Evolutionary conservation across 257 asterid genomes (phyloP), one percentile per base, ranked within the genome.

Genomic region (Leptodermis oblonga): DNA sequence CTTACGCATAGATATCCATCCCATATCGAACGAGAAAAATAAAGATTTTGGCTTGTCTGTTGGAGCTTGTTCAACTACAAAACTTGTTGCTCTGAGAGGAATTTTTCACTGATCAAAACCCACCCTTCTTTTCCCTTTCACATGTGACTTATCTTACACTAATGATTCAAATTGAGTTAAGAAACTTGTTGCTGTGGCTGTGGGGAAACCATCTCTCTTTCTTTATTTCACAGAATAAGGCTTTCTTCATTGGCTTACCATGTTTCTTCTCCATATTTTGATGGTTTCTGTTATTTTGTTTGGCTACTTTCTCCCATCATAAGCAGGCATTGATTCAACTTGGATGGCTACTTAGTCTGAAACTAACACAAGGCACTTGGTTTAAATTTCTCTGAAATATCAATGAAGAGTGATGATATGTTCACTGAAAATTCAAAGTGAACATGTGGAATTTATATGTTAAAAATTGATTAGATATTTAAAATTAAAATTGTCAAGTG

Each of bases 21-120:
- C 73, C 62, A 64, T 76, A 70, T 58, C 56, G 61, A 67, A 62
- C 75, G 81, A 82, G 79, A 82, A 81, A 69, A 76, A 70, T 65
- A 76, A 76, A 68, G 76, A 69, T 60, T 67, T 70, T 43, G 78
- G 67, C 79, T 76, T 71, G 49, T 62, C 46, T 73, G 62, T 73
- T 70, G 43, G 18, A 36, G 65, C 77, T 74, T 39, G 73, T 68
- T 52, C 72, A 74, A 71, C 73, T 58, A 55, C 58, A 64, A 43
- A 62, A 70, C 36, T 49, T n/a, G 65, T 70, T 30, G 49, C 75
- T 63, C 36, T 51, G 14, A 34, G 67, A 58, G 60, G 56, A 74
- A 56, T 59, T 49, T 71, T 15, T 61, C 10, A 12, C 25, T 62
- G 52, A 42, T 51, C 36, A n/a, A 18, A 28, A 66, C 30, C 31